Evolutionary conservation across 768 basidiomycete species (phyloP).

Genomic region (Amanita jacksonii): DNA sequence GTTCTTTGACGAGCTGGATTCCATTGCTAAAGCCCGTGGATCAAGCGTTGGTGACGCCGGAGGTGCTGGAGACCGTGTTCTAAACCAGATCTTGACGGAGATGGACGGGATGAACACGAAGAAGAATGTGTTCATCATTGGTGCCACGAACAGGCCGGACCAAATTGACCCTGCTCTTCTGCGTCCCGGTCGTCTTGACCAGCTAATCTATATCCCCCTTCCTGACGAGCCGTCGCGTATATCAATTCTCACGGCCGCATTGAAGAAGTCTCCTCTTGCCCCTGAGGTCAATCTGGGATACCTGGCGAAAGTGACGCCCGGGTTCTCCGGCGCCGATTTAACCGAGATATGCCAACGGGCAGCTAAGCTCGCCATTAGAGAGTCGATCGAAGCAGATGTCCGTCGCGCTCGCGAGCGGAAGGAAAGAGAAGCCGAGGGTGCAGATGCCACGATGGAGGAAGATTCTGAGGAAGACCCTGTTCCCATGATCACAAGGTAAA

Average conservation of each 20-base stretch:
- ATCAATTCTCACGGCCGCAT: slow-evolving; percentile 82
- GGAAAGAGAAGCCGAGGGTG: slow-evolving; percentile 70
- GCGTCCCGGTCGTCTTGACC: slow-evolving; percentile 97
- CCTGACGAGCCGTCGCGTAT: slow-evolving; percentile 90
- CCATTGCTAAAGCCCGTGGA: slow-evolving; percentile 95
- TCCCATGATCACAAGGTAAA: slow-evolving; percentile 71
- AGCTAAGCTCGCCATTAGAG: slow-evolving; percentile 93
- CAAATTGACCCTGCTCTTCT: slow-evolving; percentile 90
- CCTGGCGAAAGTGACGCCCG: slow-evolving; percentile 89
- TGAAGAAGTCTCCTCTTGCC: slow-evolving; percentile 88
- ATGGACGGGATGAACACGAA: slow-evolving; percentile 99
- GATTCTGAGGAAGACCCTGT: slow-evolving; percentile 78
- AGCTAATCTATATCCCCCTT: slow-evolving; percentile 98
- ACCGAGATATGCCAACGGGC: slow-evolving; percentile 99
- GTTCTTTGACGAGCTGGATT: slow-evolving; percentile 99
- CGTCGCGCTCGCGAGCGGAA: slow-evolving; percentile 65
- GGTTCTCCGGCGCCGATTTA: slow-evolving; percentile 98
- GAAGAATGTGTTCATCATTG: slow-evolving; percentile 99
- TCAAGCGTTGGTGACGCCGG: slow-evolving; percentile 79
- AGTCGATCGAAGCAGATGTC: slow-evolving; percentile 91
- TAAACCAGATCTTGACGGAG: slow-evolving; percentile 95
- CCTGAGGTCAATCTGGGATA: slow-evolving; percentile 74
- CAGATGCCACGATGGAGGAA: slow-evolving; percentile 63
- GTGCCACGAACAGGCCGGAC: slow-evolving; percentile 94
- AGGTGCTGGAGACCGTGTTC: slow-evolving; percentile 94